Evolutionary conservation across 73 alveolate species (phyloP).

Genomic region (Paramecium biaurelia): DNA sequence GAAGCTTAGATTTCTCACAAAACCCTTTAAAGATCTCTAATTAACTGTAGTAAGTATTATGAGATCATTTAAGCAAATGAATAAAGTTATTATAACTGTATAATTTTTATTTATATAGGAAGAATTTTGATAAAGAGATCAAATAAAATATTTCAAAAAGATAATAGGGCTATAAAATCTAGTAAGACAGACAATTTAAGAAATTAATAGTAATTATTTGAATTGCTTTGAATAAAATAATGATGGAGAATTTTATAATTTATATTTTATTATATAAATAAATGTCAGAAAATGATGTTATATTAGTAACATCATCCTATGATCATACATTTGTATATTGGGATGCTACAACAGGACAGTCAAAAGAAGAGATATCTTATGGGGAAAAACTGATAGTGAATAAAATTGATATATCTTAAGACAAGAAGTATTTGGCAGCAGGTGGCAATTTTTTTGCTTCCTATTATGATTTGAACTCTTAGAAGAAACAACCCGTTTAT

Average conservation of each 20-base stretch:
- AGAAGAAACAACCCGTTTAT: background rate
- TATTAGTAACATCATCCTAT: constrained; percentile 51
- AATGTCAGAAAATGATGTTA: constrained; percentile 58
- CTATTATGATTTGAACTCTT: constrained; percentile 30
- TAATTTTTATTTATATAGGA: too few relatives aligned
- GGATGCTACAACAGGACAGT: constrained; percentile 38
- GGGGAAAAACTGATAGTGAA: constrained; percentile 31
- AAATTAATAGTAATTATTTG: too few relatives aligned
- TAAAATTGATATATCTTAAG: constrained; percentile 58
- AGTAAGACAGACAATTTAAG: too few relatives aligned
- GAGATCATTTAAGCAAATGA: too few relatives aligned
- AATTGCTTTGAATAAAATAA: too few relatives aligned
- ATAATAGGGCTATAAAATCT: too few relatives aligned
- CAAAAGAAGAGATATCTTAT: background rate
- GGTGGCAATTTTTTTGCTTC: constrained; percentile 57
- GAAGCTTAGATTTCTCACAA: too few relatives aligned
- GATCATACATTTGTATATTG: constrained; percentile 55
- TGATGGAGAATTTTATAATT: background rate
- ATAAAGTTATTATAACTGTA: too few relatives aligned
- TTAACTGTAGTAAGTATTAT: too few relatives aligned
- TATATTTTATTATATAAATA: background rate
- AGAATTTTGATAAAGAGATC: too few relatives aligned
- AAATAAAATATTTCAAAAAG: too few relatives aligned
- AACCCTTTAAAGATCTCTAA: too few relatives aligned
- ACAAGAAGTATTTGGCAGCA: constrained; percentile 52